Conservation (phyloP, 805 yeast genomes). For the Suhomyces sp. region DNA sequence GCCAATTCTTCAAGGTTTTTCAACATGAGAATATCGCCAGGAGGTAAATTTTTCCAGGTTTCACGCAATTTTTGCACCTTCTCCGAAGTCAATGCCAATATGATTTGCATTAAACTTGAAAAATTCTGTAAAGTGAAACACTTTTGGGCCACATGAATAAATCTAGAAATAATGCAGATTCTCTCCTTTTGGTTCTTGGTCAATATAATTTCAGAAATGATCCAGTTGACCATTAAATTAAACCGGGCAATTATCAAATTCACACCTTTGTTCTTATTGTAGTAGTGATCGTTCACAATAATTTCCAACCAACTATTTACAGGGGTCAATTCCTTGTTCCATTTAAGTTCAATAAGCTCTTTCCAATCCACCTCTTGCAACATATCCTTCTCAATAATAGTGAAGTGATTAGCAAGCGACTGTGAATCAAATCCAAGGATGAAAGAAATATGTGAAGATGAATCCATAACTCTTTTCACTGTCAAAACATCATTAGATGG, state of each 20-base stretch:
- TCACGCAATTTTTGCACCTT: slow-evolving; percentile 56
- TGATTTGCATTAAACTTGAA: slow-evolving; percentile 84
- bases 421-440: slow-evolving; percentile 68
- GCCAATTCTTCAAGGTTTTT: slow-evolving; percentile 68
- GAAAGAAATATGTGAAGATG: slow-evolving; percentile 74
- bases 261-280: slow-evolving; percentile 61
- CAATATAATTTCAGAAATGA: slow-evolving; percentile 78
- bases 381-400: slow-evolving; percentile 82
- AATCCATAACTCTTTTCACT: slow-evolving; percentile 42
- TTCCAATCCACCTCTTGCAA: slow-evolving; percentile 88
- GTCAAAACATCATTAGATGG: slow-evolving; percentile 29
- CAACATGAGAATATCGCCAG: slow-evolving; percentile 68
- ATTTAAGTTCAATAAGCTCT: slow-evolving; percentile 72
- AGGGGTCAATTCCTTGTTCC: slow-evolving; percentile 67
- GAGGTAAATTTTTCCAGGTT: slow-evolving; percentile 75
- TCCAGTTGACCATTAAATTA: slow-evolving; percentile 89
- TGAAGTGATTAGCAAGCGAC: slow-evolving; percentile 75
- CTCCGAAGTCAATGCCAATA: slow-evolving; percentile 73
- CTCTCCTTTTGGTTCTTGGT: slow-evolving; percentile 62
- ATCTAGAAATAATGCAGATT: slow-evolving; percentile 72
- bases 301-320: slow-evolving; percentile 83
- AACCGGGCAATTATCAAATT: slow-evolving; percentile 82
- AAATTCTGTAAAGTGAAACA: slow-evolving; percentile 74
- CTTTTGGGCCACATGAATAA: slow-evolving; percentile 80
- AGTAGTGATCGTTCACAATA: slow-evolving; percentile 53